phyloP scores from a whole-genome alignment of 805 yeast genomes.

The Dipodascopsis uninucleata region DNA sequence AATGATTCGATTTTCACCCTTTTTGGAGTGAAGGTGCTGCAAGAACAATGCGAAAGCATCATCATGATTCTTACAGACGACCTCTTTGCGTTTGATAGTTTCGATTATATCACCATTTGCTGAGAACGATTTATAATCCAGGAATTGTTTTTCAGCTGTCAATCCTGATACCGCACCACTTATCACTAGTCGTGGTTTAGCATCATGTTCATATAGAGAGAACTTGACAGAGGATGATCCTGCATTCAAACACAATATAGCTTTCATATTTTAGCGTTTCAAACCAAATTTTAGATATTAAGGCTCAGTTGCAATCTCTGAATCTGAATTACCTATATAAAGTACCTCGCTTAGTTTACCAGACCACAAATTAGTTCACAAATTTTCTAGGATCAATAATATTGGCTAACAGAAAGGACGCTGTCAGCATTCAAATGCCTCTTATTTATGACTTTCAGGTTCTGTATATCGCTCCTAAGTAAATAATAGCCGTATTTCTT shows the following conservation, averaged over 20 bases:
- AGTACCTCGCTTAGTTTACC: no score
- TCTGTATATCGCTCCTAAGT: no score
- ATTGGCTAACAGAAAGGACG: no score
- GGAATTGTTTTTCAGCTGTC: slow-evolving; percentile 16
- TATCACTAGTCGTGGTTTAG: slow-evolving; percentile 15
- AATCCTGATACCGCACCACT: slow-evolving; percentile 20
- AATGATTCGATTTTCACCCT: slow-evolving; percentile 8
- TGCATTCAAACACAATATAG: slow-evolving; percentile 24
- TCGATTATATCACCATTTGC: slow-evolving; percentile 45
- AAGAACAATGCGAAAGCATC: slow-evolving; percentile 24
- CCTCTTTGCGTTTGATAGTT: slow-evolving; percentile 37
- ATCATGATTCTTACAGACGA: slow-evolving; percentile 24
- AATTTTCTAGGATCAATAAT: no score
- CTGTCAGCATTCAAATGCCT: background rate
- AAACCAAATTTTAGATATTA: no score
- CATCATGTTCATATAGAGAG: slow-evolving; percentile 15
- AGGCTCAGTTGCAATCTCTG: no score
- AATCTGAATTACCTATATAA: no score
- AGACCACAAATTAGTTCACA: no score
- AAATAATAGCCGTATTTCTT: no score
- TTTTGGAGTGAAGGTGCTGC: slow-evolving; percentile 13
- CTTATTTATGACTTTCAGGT: background rate
- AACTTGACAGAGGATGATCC: slow-evolving; percentile 29
- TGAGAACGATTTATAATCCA: slow-evolving; percentile 25
- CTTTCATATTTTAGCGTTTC: slow-evolving; percentile 1